Conservation (phyloP, 2,329 filamentous ascomycete genomes). For the Fusarium humuli region DNA sequence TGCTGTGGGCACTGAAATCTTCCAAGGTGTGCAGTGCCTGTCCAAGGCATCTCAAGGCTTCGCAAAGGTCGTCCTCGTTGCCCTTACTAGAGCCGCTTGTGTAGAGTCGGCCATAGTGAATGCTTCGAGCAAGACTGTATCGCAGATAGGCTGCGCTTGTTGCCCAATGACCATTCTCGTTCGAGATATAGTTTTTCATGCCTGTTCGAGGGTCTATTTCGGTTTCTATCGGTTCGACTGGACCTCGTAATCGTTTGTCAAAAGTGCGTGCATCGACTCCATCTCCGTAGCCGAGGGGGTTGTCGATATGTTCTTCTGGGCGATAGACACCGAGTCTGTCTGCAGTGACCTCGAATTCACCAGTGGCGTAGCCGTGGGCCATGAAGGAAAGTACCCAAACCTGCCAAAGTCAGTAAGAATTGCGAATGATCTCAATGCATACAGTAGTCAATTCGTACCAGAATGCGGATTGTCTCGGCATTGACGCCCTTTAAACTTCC, state of each 20-base stretch:
- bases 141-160: slow-evolving; percentile 89
- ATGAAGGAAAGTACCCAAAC: slow-evolving; percentile 86
- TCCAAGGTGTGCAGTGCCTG: slow-evolving; percentile 83
- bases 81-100: slow-evolving; percentile 73
- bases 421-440: not conserved
- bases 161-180: slow-evolving; percentile 87
- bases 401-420: slow-evolving; percentile 46
- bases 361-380: slow-evolving; percentile 86
- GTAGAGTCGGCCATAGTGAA: slow-evolving; percentile 82
- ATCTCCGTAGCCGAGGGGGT: slow-evolving; percentile 88
- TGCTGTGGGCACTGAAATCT: slow-evolving; percentile 84
- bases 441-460: slow-evolving; percentile 57
- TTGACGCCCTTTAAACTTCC: slow-evolving; percentile 83
- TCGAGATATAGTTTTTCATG: slow-evolving; percentile 99
- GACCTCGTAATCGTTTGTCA: slow-evolving; percentile 83
- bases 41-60: slow-evolving; percentile 80
- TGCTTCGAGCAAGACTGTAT: slow-evolving; percentile 78
- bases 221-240: slow-evolving; percentile 77
- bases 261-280: slow-evolving; percentile 85
- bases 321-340: slow-evolving; percentile 84
- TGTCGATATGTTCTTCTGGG: slow-evolving; percentile 80
- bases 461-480: slow-evolving; percentile 79
- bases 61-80: slow-evolving; percentile 81
- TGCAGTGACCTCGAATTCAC: slow-evolving; percentile 84
- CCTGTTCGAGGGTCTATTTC: slow-evolving; percentile 81